Evolutionary conservation across 805 yeast genomes (phyloP), one percentile per base, ranked within the genome.

Genomic region (Candida railenensis): DNA sequence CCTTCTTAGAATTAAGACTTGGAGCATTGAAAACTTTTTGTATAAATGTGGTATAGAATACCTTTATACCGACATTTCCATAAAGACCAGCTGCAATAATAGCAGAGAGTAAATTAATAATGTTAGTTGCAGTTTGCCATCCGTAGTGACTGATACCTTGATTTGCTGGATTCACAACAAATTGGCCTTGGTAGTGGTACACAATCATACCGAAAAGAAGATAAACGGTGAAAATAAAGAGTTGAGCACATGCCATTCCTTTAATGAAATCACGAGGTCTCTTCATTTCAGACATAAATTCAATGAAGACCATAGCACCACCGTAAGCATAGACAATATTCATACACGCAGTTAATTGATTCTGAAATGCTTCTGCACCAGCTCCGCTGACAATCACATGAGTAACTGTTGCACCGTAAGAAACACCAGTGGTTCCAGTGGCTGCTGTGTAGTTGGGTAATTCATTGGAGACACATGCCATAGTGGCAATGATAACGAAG

Each of bases 251-350:
- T 16, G 66, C 48, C 71, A 74, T 67, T 39, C 78, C 78, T 56
- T 74, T 72, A 71, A 75, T 65, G 59, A 76, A 76, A 47, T 76
- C 80, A 65, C 60, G 59, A 7, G 80, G 80, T 42, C 73, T 63
- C 46, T 58, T 63, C 77, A 76, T 69, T 55, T 76, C 80, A 9
- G 80, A 71, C 61, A 76, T 62, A 43, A 76, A 66, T 53, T 76
- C 78, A 15, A 73, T 66, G 59, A 74, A 75, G 42, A 74, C 69
- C 50, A 75, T 66, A n/a, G 80, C 75, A 50, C 80, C 81, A 34
- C 79, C 80, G 63, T 73, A 76, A 2, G 78, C 71, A 55, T 69
- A 76, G 16, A 76, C 76, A 50, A 75, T 66, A 54, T 74, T 74
- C 59, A 73, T 65, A 48, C 71, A 55, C 15, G 74, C 75, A 16